Evolutionary conservation across 1,284 basidiomycete species (phyloP).

Genomic region (Paramarasmius palmivorus): DNA sequence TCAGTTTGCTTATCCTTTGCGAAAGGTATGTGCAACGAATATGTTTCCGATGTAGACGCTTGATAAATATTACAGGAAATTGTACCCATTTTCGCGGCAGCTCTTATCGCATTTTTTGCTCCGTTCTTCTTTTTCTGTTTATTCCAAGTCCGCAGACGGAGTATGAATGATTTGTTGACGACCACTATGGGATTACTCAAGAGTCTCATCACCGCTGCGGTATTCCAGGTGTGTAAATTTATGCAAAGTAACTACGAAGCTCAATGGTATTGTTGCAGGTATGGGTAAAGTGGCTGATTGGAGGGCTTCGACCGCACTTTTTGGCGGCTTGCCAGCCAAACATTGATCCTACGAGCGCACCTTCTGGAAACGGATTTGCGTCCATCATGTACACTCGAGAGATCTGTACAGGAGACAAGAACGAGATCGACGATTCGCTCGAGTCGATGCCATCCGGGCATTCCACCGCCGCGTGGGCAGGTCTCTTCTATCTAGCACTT

Average conservation of each 20-base stretch:
- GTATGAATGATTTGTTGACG: conserved; percentile 45
- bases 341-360: conserved; percentile 30
- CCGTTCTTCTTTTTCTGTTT: conserved; percentile 54
- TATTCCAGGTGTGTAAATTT: conserved; percentile 21
- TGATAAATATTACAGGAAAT: conserved; percentile 33
- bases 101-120: conserved; percentile 52
- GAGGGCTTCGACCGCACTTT: conserved; percentile 52
- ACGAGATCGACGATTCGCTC: conserved; percentile 53
- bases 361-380: conserved; percentile 44
- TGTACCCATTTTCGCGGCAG: conserved; percentile 53
- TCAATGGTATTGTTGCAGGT: conserved; percentile 43
- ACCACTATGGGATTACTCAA: conserved; percentile 55
- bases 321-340: conserved; percentile 50
- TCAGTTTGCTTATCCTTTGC: conserved; percentile 41
- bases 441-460: conserved; percentile 53
- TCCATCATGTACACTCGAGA: conserved; percentile 48
- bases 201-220: conserved; percentile 38
- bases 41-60: too few relatives aligned
- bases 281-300: conserved; percentile 58
- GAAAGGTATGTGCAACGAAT: conserved; percentile 24
- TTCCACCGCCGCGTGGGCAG: conserved; percentile 50
- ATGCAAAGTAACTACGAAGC: neutral
- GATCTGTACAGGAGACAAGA: conserved; percentile 52
- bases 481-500: conserved; percentile 52
- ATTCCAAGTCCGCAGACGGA: conserved; percentile 47